A percentile compares a stretch with the other conserved stretches of the same genome.
Conservation (phyloP, 257 asterid genomes). For the Cinchona pubescens region DNA sequence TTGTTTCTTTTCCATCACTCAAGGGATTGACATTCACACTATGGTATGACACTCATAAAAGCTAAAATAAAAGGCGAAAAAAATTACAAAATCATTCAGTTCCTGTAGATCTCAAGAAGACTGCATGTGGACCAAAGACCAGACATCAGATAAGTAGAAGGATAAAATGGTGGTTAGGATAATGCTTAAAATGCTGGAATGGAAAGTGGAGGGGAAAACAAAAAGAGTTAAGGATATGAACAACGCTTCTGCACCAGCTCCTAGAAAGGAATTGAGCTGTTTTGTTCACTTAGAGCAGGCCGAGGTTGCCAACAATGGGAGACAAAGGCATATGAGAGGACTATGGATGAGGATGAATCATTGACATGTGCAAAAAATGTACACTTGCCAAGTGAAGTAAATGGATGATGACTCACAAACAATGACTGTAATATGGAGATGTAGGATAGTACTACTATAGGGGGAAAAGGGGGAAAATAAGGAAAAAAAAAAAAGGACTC, state of each 20-base stretch:
- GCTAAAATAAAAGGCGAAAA: constrained; percentile 15
- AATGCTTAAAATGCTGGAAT: constrained; percentile 12
- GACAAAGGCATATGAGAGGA: constrained; percentile 9
- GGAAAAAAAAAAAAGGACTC: constrained; percentile 16
- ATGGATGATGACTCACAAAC: constrained; percentile 33
- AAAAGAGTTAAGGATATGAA: constrained; percentile 30
- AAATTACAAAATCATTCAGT: constrained; percentile 37
- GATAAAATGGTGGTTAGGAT: constrained; percentile 31
- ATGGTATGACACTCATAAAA: constrained; percentile 41
- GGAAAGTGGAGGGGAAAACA: constrained; percentile 8
- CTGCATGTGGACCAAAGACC: constrained; percentile 30
- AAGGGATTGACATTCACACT: constrained; percentile 61
- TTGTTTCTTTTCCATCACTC: constrained; percentile 35
- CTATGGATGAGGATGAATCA: constrained; percentile 18
- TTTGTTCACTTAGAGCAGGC: constrained; percentile 56
- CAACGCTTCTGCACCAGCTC: constrained; percentile 88
- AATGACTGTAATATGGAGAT: constrained; percentile 28
- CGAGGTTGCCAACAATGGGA: constrained; percentile 75
- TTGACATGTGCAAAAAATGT: constrained; percentile 75
- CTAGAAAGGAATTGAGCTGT: constrained; percentile 30
- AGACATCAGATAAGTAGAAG: constrained; percentile 21
- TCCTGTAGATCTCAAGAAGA: constrained; percentile 34
- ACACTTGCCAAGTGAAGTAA: constrained; percentile 59
- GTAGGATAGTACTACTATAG: constrained; percentile 7
- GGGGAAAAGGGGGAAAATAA: neutral